phyloP scores from a whole-genome alignment of 768 basidiomycete genomes.

The Lyophyllum semitale region DNA sequence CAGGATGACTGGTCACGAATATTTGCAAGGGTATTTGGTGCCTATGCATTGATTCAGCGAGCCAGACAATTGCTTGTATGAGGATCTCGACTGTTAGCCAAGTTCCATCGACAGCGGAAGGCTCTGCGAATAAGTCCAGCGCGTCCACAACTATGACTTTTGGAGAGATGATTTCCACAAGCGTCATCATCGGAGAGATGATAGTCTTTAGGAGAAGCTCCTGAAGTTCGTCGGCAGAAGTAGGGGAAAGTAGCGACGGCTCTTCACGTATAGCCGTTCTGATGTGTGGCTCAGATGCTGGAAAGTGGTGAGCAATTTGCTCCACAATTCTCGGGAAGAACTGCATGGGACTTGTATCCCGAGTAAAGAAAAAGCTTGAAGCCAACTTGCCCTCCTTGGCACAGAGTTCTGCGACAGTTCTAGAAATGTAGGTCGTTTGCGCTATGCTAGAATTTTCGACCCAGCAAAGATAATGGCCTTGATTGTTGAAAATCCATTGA shows the following conservation, averaged over 20 bases:
- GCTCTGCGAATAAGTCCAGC: slow-evolving; percentile 10
- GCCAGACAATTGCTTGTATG: slow-evolving; percentile 16
- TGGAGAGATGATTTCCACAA: slow-evolving; percentile 9
- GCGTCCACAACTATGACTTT: slow-evolving; percentile 18
- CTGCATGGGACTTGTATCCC: background rate
- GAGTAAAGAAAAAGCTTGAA: slow-evolving; percentile 15
- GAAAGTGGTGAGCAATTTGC: slow-evolving; percentile 14
- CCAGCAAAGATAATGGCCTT: slow-evolving; percentile 17
- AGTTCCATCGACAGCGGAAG: background rate
- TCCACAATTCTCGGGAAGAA: slow-evolving; percentile 13
- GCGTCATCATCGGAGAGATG: slow-evolving; percentile 14
- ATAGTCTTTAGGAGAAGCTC: slow-evolving; percentile 13
- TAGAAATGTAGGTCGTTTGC: slow-evolving; percentile 14
- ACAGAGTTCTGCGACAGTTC: slow-evolving; percentile 16
- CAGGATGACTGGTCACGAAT: slow-evolving; percentile 12
- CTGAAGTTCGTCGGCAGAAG: slow-evolving; percentile 15
- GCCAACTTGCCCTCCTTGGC: slow-evolving; percentile 15
- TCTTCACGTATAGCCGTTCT: slow-evolving; percentile 14
- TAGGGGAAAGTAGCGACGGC: slow-evolving; percentile 11
- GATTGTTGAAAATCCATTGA: slow-evolving; percentile 18
- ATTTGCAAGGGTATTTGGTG: slow-evolving; percentile 15
- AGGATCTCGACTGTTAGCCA: slow-evolving; percentile 17
- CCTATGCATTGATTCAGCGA: slow-evolving; percentile 16
- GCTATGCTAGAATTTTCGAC: slow-evolving; percentile 14
- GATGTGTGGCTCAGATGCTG: slow-evolving; percentile 9